phyloP scores from a whole-genome alignment of 2,329 filamentous ascomycete genomes.

The Cadophora sp. region DNA sequence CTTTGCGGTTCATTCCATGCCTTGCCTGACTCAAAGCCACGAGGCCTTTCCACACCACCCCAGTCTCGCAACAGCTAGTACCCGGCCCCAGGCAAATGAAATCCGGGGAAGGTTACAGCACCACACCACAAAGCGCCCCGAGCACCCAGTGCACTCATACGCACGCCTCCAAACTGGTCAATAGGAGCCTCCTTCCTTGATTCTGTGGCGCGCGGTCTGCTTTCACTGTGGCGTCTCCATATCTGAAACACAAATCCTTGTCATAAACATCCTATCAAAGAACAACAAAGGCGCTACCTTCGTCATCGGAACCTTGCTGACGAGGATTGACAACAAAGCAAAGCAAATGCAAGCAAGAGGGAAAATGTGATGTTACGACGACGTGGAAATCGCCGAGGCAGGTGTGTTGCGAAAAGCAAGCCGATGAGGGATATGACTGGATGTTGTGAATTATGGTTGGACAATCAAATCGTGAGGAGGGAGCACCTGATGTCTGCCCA shows the following conservation, averaged over 20 bases:
- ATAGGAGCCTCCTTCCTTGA: slow-evolving; percentile 26
- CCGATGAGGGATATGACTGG: not conserved
- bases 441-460: not conserved
- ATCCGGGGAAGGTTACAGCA: slow-evolving; percentile 14
- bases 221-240: slow-evolving; percentile 21
- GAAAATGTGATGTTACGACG: not conserved
- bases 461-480: slow-evolving; percentile 3
- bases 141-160: slow-evolving; percentile 22
- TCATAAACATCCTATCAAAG: slow-evolving; percentile 20
- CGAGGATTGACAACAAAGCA: not conserved
- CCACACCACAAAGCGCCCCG: not conserved
- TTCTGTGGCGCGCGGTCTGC: slow-evolving; percentile 28
- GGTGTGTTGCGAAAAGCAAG: not conserved
- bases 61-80: not conserved
- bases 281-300: slow-evolving; percentile 1
- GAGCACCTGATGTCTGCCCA: slow-evolving; percentile 1
- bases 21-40: slow-evolving; percentile 9
- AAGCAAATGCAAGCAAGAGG: slow-evolving; percentile 1
- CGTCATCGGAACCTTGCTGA: not conserved
- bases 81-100: not conserved
- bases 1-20: not conserved
- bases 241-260: slow-evolving; percentile 26
- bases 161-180: not conserved
- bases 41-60: not conserved
- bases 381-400: not conserved